These are phyloP conservation scores for Venturia effusa DNA, from an alignment of 2,329 filamentous ascomycete genomes.

Conservation along the genomic window DNA sequence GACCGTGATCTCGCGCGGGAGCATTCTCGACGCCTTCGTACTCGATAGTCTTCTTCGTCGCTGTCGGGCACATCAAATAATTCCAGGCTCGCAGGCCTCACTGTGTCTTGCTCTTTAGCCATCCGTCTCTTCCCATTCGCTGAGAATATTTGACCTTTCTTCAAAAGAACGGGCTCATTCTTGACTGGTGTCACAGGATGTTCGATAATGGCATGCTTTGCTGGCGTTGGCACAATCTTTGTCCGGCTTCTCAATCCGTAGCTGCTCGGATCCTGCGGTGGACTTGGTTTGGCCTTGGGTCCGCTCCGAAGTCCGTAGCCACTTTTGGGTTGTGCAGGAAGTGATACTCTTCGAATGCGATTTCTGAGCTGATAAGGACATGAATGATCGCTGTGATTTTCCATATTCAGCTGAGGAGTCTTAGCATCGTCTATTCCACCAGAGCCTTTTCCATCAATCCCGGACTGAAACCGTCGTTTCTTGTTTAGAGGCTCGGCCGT, in stretches of 20 bases:
- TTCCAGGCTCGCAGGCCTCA: neutral
- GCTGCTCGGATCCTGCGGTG: neutral
- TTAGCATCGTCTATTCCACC: neutral
- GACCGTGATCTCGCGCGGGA: neutral
- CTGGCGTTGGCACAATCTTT: neutral
- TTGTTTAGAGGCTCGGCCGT: neutral
- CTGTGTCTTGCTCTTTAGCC: neutral
- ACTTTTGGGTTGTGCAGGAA: neutral
- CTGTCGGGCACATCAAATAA: neutral
- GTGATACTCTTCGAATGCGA: neutral
- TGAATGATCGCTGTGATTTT: neutral
- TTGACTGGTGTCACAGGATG: neutral
- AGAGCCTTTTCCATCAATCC: neutral
- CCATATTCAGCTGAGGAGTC: neutral
- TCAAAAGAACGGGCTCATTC: neutral
- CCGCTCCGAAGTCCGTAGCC: neutral
- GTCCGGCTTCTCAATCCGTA: neutral
- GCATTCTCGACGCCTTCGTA: neutral
- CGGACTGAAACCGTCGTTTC: neutral
- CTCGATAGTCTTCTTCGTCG: neutral
- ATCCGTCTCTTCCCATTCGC: neutral
- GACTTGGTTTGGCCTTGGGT: neutral
- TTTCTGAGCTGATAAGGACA: neutral
- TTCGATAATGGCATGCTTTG: neutral
- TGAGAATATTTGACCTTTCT: constrained; percentile 1